These are phyloP conservation scores for Hypoxylon sp. DNA, from an alignment of 2,329 filamentous ascomycete species.

Conservation along the genomic window DNA sequence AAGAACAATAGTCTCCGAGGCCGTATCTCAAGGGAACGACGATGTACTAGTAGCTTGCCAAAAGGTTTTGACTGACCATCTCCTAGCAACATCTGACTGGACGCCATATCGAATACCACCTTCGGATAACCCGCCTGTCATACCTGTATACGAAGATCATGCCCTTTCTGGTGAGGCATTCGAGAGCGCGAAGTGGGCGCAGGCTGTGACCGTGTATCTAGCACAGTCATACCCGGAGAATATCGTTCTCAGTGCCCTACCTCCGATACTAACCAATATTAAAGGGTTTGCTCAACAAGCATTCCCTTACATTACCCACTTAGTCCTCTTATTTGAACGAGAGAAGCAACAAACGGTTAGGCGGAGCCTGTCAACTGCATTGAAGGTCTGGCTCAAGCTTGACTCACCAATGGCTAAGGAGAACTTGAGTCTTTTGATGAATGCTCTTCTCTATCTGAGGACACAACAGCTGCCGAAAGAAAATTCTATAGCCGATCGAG, in stretches of 20 bases:
- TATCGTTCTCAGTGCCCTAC: slow-evolving; percentile 73
- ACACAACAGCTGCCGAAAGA: slow-evolving; percentile 80
- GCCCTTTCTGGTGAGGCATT: slow-evolving; percentile 53
- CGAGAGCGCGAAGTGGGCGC: slow-evolving; percentile 65
- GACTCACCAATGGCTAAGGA: slow-evolving; percentile 58
- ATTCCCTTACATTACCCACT: slow-evolving; percentile 85
- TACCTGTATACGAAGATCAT: slow-evolving; percentile 40
- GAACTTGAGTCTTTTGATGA: slow-evolving; percentile 77
- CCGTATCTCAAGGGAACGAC: slow-evolving; percentile 57
- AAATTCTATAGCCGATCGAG: slow-evolving; percentile 78
- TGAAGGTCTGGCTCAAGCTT: slow-evolving; percentile 69
- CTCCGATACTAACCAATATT: slow-evolving; percentile 70
- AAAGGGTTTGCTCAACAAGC: slow-evolving; percentile 75
- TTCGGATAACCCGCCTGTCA: slow-evolving; percentile 55
- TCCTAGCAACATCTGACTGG: slow-evolving; percentile 67
- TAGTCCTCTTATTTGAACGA: slow-evolving; percentile 76
- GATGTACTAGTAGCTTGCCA: slow-evolving; percentile 60
- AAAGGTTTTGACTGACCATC: slow-evolving; percentile 59
- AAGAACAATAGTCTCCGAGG: slow-evolving; percentile 64
- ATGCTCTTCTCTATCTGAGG: slow-evolving; percentile 86
- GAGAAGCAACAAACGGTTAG: slow-evolving; percentile 68
- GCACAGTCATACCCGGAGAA: slow-evolving; percentile 67
- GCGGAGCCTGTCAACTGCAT: slow-evolving; percentile 69
- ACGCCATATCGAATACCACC: slow-evolving; percentile 62
- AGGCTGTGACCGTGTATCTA: slow-evolving; percentile 68